A percentile compares a stretch with the other conserved stretches of the same genome.
Conservation (phyloP, 768 basidiomycete genomes). For the Lactarius tabidus region DNA sequence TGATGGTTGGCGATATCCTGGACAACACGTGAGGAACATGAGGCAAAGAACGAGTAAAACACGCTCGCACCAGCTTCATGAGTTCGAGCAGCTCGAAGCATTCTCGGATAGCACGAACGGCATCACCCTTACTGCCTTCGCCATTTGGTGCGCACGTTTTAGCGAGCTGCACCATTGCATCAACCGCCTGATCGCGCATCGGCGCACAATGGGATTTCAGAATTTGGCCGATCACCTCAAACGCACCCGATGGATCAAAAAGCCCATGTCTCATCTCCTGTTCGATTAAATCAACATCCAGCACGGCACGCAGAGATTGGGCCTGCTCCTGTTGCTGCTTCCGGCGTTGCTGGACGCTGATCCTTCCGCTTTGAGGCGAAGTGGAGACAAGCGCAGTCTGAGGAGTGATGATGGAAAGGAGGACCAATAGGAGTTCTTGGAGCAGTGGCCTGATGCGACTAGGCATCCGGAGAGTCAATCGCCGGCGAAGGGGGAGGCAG, state of each 20-base stretch:
- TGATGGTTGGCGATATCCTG: constrained; percentile 98
- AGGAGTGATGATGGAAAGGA: constrained; percentile 71
- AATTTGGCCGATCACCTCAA: constrained; percentile 71
- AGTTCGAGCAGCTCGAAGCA: constrained; percentile 90
- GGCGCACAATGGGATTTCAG: constrained; percentile 92
- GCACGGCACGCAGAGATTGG: constrained; percentile 29
- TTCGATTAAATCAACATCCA: constrained; percentile 79
- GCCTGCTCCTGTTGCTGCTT: constrained; percentile 25
- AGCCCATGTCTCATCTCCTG: constrained; percentile 74
- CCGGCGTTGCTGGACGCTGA: constrained; percentile 22
- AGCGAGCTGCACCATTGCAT: constrained; percentile 75
- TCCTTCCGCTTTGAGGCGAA: constrained; percentile 22
- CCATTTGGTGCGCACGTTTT: constrained; percentile 52
- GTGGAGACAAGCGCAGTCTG: constrained; percentile 46
- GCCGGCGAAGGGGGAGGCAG: constrained; percentile 33
- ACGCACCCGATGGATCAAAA: constrained; percentile 77
- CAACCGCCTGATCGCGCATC: constrained; percentile 82
- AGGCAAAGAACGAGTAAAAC: constrained; percentile 14
- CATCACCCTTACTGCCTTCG: constrained; percentile 53
- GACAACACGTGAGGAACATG: constrained; percentile 26
- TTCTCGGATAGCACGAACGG: constrained; percentile 69
- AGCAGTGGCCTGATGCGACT: constrained; percentile 69
- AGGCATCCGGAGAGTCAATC: constrained; percentile 62
- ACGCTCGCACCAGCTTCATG: constrained; percentile 81
- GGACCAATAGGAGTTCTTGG: constrained; percentile 56